Evolutionary conservation across 1,284 basidiomycete species (phyloP), one percentile per base, ranked within the genome.

Genomic region (Entoloma clypeatum): DNA sequence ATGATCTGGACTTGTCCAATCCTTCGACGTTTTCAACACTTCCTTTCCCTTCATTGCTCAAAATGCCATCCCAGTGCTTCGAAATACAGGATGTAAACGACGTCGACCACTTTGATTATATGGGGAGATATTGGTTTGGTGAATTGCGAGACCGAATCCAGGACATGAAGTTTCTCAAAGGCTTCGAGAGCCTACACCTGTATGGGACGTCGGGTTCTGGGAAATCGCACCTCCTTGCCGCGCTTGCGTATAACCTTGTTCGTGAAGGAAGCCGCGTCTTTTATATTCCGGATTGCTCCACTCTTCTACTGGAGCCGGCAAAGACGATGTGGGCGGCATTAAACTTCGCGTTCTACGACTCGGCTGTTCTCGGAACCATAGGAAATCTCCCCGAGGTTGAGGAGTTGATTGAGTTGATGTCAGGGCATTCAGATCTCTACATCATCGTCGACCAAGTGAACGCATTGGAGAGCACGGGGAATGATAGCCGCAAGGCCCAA

Each of bases 131-230:
- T 2, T 25, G 23, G 24, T 45, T 48, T 36, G 34, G 14, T 19
- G 23, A 45, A 32, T 32, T 48, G 39, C 22, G 24, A 31, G 21
- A 38, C 13, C 25, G 18, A 26, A 25, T 41, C 17, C 13, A 48
- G 37, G 21, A 26, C 7, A 7, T 34, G 38, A 13, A 36, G 32
- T 45, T 48, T 44, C 37, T 41, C 22, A 11, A 37, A 17, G 43
- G 17, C 17, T 2, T n/a, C 23, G 38, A 41, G 38, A 41, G 28
- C 18, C 18, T 48, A 34, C 45, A 48, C 34, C 27, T 48, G 21
- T 41, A 45, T 16, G 43, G 39, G 26, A 44, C 43, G 7, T 41
- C 43, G 40, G 46, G 46, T 36, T 45, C 33, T 29, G 46, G 46
- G 23, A 48, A n/a, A n/a, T n/a, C n/a, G n/a, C n/a, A n/a, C n/a